Base-by-base conservation (phyloP, 306 rosid species). In the Crotalaria pallida region DNA sequence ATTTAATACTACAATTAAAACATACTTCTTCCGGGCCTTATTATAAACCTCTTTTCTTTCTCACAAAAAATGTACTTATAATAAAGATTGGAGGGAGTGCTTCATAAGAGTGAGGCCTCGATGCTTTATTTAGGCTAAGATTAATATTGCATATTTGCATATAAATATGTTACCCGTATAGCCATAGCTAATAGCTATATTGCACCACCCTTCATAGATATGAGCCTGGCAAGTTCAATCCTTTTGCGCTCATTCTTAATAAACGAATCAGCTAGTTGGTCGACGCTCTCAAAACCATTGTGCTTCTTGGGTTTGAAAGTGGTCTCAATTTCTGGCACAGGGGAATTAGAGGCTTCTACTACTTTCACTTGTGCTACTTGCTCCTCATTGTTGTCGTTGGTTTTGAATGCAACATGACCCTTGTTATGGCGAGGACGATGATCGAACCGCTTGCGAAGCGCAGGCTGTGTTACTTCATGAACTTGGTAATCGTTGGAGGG, bases 191-290 rank as follows among this genome's bases (percentile, higher is more conserved):
- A 4, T 5, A 29, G 43, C 43, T 36, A 36, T 36, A 9, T 36
- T 36, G 13, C 24, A 67, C 11, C 24, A 67, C 11, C 18, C 5
- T 59, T 27, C 71, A 76, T 4, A 41, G 84, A 67, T 47, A 21
- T 72, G 77, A 69, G 59, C 78, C 82, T 79, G 45, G 59, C 47
- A 18, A 69, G 4, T 26, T 66, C 73, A 36, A 88, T 79, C 73
- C 78, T 84, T 53, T 40, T 72, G 15, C 82, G 86, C 75, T 84
- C 83, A 2, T 17, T 12, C 58, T 62, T 74, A 22, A 89, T 86
- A 58, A 89, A 89, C 16, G 72, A 79, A 0, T 61, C 91, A 12
- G 92, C 96, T 84, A 74, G 83, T 22, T 58, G 63, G 34, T 92
- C 81, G 1, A 92, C 82, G 13, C 65, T 66, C 26, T 70, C 33